Conservation (phyloP, 2,329 filamentous ascomycete genomes). For the Calonectria multiphialidica region DNA sequence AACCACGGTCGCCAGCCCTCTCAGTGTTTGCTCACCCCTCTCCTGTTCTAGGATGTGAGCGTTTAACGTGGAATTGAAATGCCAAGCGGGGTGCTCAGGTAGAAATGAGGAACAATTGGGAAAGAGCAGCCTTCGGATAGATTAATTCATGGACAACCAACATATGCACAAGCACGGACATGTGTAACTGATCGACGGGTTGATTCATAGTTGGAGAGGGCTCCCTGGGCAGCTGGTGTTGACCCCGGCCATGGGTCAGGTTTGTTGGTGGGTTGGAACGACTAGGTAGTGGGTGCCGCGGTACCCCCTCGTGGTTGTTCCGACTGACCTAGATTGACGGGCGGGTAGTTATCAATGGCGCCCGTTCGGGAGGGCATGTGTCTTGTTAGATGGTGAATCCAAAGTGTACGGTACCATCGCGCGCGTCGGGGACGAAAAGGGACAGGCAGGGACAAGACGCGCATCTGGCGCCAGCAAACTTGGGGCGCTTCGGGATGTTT, state of each 20-base stretch:
- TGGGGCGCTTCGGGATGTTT: slow-evolving; percentile 6
- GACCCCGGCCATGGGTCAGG: slow-evolving; percentile 20
- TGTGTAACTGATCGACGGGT: slow-evolving; percentile 1
- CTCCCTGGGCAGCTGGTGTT: neutral
- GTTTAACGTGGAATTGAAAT: neutral
- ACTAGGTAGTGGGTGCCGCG: slow-evolving; percentile 16
- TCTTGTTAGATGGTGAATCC: neutral
- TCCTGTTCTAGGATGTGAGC: neutral
- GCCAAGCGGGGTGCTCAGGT: neutral
- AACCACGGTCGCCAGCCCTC: neutral
- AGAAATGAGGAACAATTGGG: neutral
- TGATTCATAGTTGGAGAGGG: neutral
- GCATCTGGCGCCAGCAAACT: slow-evolving; percentile 40
- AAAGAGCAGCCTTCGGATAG: neutral
- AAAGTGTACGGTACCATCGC: neutral
- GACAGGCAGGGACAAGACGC: slow-evolving; percentile 30
- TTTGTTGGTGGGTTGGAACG: slow-evolving; percentile 14
- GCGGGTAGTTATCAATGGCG: slow-evolving; percentile 24
- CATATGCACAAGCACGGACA: neutral
- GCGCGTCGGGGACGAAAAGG: neutral
- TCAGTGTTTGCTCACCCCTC: neutral
- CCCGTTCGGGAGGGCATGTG: slow-evolving; percentile 11
- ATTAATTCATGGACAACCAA: neutral
- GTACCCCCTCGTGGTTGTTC: slow-evolving; percentile 18
- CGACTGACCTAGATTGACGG: slow-evolving; percentile 24